These are phyloP conservation scores for Russula vinacea DNA, from an alignment of 768 basidiomycete species.

Conservation along the genomic window DNA sequence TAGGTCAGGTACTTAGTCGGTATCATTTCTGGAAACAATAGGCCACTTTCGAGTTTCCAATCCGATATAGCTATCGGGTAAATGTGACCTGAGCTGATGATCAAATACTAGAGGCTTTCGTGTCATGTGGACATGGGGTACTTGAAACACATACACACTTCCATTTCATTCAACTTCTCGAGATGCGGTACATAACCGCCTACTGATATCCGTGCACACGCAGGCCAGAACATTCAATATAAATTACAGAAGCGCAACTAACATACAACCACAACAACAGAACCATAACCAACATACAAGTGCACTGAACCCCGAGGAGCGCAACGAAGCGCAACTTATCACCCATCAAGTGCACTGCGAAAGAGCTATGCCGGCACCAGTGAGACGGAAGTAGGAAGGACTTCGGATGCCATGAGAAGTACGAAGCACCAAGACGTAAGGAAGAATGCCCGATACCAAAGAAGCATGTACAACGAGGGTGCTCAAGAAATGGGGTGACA, in stretches of 20 bases:
- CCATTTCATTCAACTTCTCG: neutral
- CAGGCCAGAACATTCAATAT: slow-evolving; percentile 4
- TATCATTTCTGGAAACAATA: neutral
- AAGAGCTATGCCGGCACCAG: slow-evolving; percentile 5
- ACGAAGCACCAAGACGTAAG: neutral
- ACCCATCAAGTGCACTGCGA: neutral
- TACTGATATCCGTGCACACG: slow-evolving; percentile 6
- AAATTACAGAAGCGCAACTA: neutral
- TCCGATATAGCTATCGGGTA: neutral
- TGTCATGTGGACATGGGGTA: neutral
- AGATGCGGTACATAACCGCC: neutral
- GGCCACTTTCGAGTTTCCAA: neutral
- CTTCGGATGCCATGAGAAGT: slow-evolving; percentile 3
- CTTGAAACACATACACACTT: neutral
- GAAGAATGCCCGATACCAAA: neutral
- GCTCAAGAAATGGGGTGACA: neutral
- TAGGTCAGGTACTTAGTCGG: neutral
- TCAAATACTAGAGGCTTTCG: neutral
- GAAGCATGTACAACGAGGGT: neutral
- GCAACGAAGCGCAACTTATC: slow-evolving; percentile 3
- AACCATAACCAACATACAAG: slow-evolving; percentile 13
- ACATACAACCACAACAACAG: slow-evolving; percentile 1
- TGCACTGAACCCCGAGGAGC: slow-evolving; percentile 12
- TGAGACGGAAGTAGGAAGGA: neutral
- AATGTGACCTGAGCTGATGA: neutral